Conservation (phyloP, 306 rosid species). For the Bauhinia variegata region DNA sequence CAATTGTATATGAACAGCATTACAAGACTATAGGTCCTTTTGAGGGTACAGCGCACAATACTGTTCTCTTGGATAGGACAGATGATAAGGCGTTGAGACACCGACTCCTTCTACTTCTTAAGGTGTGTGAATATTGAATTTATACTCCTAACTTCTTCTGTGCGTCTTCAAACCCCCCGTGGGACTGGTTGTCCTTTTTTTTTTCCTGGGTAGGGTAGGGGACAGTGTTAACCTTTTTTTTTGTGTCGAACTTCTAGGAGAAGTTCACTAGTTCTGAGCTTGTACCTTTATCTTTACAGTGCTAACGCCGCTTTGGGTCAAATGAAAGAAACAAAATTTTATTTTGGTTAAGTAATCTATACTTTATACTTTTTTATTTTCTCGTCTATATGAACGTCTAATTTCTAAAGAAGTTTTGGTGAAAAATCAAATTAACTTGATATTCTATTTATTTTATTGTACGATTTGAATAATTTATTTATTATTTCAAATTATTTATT, state of each 20-base stretch:
- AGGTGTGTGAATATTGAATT: conserved; percentile 55
- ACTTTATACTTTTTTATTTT: too few species aligned
- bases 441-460: too few species aligned
- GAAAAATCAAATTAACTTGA: too few species aligned
- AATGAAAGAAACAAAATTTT: background rate
- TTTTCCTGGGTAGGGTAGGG: background rate
- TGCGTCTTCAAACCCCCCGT: too few species aligned
- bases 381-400: too few species aligned
- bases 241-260: conserved; percentile 14
- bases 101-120: conserved; percentile 93
- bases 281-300: background rate
- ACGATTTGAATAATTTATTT: too few species aligned
- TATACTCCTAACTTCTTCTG: conserved; percentile 5
- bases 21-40: conserved; percentile 82
- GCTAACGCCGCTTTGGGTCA: background rate
- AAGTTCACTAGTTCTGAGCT: conserved; percentile 29
- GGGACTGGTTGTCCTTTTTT: too few species aligned
- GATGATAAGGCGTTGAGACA: conserved; percentile 99
- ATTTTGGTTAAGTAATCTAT: too few species aligned
- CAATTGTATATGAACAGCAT: conserved; percentile 96
- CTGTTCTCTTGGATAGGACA: conserved; percentile 97
- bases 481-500: too few species aligned
- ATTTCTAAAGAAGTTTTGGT: too few species aligned
- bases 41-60: conserved; percentile 90
- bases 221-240: background rate